Base-by-base conservation (phyloP, 331 rosid species). In the Acacia concinna region DNA sequence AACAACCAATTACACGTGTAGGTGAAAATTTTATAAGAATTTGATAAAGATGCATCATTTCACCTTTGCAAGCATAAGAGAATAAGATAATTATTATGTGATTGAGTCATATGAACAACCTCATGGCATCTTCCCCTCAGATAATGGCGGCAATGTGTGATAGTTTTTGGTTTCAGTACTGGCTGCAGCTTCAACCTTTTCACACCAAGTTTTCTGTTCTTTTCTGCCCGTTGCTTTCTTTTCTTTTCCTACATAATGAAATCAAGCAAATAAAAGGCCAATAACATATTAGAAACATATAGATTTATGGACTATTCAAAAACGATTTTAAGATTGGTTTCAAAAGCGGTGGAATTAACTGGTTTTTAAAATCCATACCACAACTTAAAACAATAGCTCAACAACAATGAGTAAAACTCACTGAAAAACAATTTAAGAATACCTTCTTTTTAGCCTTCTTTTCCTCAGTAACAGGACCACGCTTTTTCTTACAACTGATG, bases 121-220 rank as follows among this genome's bases (percentile, higher is more conserved):
- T 91, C 89, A 0, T 85, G 57, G 85, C 99, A 93, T 81, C 91
- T 87, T 82, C 99, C 99, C 28, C 27, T 21, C 6, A 85, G 34
- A 86, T 82, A 93, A 84, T 95, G 98, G 81, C 91, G 98, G 82
- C 99, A 95, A 76, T 80, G 62, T 28, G 67, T 0, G 30, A 83
- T 71, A 69, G 88, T 8, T 81, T 91, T 94, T 0, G 88, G 91
- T 83, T 83, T 88, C 40, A 74, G 84, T 35, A 84, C 86, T 28
- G 79, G 84, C 67, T 21, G 84, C 75, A 89, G 68, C 71, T 86
- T 90, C 88, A 86, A 47, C 87, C 91, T 92, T 82, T 83, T 92
- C 60, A 89, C 92, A 78, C 96, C 97, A 73, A 68, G 90, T 79
- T 88, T 57, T 83, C 89, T 89, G 87, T 91, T 91, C 79, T 81